phyloP scores from a whole-genome alignment of 441 rosid species.

The Hura crepitans region DNA sequence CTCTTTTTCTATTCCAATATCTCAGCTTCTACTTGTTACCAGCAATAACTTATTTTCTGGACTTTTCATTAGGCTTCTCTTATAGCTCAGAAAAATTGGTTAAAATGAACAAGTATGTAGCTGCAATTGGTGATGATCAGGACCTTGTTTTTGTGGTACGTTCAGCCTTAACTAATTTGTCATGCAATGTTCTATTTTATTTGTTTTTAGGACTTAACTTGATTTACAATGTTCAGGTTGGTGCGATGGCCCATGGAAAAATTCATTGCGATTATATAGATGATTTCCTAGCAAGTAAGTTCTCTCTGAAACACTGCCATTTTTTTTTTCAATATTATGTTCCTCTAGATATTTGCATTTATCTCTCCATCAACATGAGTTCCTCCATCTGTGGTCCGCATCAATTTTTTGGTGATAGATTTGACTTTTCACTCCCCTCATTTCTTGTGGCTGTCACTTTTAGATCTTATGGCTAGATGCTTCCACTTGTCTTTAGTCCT shows the following conservation, averaged over 20 bases:
- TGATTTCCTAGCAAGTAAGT: constrained; percentile 60
- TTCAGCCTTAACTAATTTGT: neutral
- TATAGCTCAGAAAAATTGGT: constrained; percentile 63
- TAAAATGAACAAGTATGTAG: constrained; percentile 53
- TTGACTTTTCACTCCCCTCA: no score
- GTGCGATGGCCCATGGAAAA: constrained; percentile 91
- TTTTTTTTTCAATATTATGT: neutral
- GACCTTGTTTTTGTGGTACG: constrained; percentile 85
- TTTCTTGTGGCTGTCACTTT: no score
- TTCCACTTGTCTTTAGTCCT: no score
- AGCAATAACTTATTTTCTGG: neutral
- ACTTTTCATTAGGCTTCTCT: constrained; percentile 57
- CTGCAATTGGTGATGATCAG: constrained; percentile 40
- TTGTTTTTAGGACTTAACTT: neutral
- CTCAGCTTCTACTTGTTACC: neutral
- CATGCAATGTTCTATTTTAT: neutral
- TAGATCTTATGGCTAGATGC: no score
- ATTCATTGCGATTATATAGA: constrained; percentile 63
- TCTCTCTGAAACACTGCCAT: neutral
- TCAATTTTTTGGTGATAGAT: no score
- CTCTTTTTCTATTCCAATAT: neutral
- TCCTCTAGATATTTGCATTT: neutral
- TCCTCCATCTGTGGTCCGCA: neutral
- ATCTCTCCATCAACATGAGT: neutral
- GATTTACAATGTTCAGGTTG: constrained; percentile 42